Base-by-base conservation (phyloP, 495 filamentous ascomycete species). In the Podospora fimiseda region DNA sequence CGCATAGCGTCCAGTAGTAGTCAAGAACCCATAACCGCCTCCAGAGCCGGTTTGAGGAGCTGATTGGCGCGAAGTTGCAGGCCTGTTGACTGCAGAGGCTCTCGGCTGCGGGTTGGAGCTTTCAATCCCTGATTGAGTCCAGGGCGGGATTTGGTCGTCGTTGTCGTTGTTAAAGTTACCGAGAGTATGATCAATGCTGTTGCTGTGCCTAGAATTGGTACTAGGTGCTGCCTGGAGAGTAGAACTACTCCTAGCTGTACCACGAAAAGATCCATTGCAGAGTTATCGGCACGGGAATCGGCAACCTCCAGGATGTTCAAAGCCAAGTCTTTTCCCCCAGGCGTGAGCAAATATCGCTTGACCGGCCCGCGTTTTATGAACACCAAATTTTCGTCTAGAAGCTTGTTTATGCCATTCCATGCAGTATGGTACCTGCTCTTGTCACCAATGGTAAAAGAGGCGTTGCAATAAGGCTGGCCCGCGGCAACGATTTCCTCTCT, bases 321-420 rank as follows among this genome's bases (percentile, higher is more conserved):
- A 11, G 84, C 89, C 39, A 90, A 82, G 39, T 89, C 85, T 81
- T 85, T 87, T 1, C 89, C 89, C 49, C 87, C 85, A 23, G 91
- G 88, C 0, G 86, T 88, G 14, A 94, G 73, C 3, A 70, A 66
- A 65, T 89, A 94, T 57, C 78, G 84, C 46, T 81, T 74, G 13
- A 82, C 65, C 1, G 88, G 88, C 22, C 84, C 75, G 1, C 87
- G 85, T 37, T 80, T 79, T 48, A 86, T 81, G 53, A 83, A 84
- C 0, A 91, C 87, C 9, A 90, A 71, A 39, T 90, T 87, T 66
- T 91, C 90, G 22, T 82, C 72, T 2, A 83, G 58, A 22, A 93
- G 70, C 0, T 84, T 87, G 59, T 88, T 90, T 81, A 94, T 94
- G 0, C 87, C 88, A 60, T 77, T 84, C 89, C 89, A 94, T 0